Conservation (phyloP, 176 grass and related monocot genomes). For the Elymus sibiricus region DNA sequence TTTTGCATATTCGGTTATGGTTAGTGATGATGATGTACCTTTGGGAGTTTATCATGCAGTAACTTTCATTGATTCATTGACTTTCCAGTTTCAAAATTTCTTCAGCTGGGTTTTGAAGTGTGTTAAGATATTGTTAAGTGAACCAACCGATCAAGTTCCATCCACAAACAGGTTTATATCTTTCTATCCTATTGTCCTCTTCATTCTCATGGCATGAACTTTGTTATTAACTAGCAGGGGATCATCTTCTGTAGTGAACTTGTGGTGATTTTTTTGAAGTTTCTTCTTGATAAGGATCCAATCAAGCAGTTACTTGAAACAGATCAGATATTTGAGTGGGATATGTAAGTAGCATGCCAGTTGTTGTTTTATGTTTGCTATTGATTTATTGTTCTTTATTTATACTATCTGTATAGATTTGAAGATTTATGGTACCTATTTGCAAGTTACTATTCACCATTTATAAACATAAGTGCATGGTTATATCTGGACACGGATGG, state of each 20-base stretch:
- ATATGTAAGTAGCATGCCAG: conserved; percentile 68
- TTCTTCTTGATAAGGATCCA: conserved; percentile 75
- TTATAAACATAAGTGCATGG: background rate
- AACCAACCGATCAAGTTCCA: conserved; percentile 77
- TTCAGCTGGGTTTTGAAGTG: conserved; percentile 92
- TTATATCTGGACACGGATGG: background rate
- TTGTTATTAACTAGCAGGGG: conserved; percentile 24
- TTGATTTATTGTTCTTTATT: background rate
- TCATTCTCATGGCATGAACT: conserved; percentile 18
- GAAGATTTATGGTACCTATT: conserved; percentile 6
- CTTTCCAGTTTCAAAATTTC: conserved; percentile 97
- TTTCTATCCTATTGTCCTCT: background rate
- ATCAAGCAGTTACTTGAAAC: conserved; percentile 80
- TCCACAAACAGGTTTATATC: conserved; percentile 61
- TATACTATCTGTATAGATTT: background rate
- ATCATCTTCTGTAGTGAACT: conserved; percentile 63
- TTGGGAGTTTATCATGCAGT: conserved; percentile 34
- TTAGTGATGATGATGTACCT: background rate
- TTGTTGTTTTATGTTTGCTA: conserved; percentile 28
- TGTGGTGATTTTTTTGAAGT: conserved; percentile 92
- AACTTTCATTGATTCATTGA: conserved; percentile 30
- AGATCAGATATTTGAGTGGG: conserved; percentile 58
- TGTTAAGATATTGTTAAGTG: conserved; percentile 82
- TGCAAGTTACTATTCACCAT: background rate
- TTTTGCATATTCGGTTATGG: conserved; percentile 2